These are phyloP conservation scores for Warburgia ugandensis DNA, from an alignment of 164 flowering plant species.

Conservation along the genomic window DNA sequence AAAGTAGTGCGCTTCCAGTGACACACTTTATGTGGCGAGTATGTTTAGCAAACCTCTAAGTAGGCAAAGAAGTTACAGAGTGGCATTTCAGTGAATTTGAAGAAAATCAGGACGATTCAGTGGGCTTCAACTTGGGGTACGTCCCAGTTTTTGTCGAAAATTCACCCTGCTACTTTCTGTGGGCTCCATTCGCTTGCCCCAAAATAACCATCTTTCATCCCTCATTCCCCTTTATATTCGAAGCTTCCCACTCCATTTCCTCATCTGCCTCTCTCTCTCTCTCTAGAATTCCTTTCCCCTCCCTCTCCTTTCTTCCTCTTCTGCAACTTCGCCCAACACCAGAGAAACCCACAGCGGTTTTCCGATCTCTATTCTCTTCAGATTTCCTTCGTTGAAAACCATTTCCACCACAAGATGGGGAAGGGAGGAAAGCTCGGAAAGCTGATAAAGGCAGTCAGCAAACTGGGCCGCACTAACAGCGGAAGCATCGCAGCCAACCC, in stretches of 20 bases:
- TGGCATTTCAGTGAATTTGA: too few species aligned
- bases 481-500: constrained; percentile 14
- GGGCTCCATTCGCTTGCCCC: not conserved
- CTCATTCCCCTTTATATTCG: constrained; percentile 15
- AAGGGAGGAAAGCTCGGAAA: constrained; percentile 31
- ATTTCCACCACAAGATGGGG: constrained; percentile 15
- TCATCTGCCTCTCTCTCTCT: constrained; percentile 6
- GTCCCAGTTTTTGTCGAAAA: not conserved
- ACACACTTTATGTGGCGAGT: too few species aligned
- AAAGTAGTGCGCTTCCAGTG: too few species aligned
- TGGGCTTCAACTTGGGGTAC: not conserved
- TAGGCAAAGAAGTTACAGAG: too few species aligned
- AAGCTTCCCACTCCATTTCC: constrained; percentile 27
- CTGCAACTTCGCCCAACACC: not conserved
- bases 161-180: constrained; percentile 1
- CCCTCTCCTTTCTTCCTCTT: not conserved
- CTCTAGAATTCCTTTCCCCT: not conserved
- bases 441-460: constrained; percentile 32
- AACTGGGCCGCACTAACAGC: constrained; percentile 12
- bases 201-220: not conserved
- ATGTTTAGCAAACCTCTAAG: too few species aligned
- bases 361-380: not conserved
- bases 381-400: not conserved
- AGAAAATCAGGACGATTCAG: too few species aligned
- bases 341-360: not conserved